These are phyloP conservation scores for Mycena maculata DNA, from an alignment of 768 basidiomycete genomes.

Conservation along the genomic window DNA sequence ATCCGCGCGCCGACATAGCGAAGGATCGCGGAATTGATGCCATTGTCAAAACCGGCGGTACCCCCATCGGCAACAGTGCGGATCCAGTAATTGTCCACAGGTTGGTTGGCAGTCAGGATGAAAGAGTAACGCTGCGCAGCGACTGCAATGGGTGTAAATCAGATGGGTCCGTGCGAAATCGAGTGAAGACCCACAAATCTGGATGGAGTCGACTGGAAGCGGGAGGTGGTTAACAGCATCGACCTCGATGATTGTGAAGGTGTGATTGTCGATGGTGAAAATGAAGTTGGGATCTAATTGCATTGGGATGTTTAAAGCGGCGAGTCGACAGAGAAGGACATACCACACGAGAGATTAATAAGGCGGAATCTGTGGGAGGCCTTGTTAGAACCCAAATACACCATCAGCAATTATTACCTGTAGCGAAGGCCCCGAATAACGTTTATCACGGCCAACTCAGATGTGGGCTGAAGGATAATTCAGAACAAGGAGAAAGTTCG, in stretches of 20 bases:
- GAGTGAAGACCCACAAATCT: conserved; percentile 42
- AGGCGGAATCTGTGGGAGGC: conserved; percentile 53
- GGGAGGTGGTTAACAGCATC: conserved; percentile 50
- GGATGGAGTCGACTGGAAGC: conserved; percentile 51
- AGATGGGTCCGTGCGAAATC: not conserved
- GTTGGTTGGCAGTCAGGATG: conserved; percentile 52
- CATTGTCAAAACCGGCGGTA: conserved; percentile 40
- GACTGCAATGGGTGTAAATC: not conserved
- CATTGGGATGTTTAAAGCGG: no score
- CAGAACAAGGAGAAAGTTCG: not conserved
- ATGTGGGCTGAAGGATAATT: conserved; percentile 43
- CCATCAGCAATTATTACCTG: conserved; percentile 38
- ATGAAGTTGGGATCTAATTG: conserved; percentile 26
- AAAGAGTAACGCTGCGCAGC: conserved; percentile 50
- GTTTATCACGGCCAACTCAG: conserved; percentile 56
- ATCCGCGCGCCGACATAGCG: conserved; percentile 50
- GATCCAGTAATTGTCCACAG: conserved; percentile 56
- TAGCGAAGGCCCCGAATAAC: conserved; percentile 57
- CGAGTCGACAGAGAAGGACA: conserved; percentile 40
- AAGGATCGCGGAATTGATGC: conserved; percentile 54
- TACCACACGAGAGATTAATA: conserved; percentile 62
- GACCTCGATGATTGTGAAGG: conserved; percentile 53
- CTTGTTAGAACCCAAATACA: not conserved
- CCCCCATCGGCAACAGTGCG: conserved; percentile 32
- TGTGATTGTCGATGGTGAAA: conserved; percentile 29